Conservation (phyloP, 2,329 filamentous ascomycete species). For the Ambrosiella cleistominuta region DNA sequence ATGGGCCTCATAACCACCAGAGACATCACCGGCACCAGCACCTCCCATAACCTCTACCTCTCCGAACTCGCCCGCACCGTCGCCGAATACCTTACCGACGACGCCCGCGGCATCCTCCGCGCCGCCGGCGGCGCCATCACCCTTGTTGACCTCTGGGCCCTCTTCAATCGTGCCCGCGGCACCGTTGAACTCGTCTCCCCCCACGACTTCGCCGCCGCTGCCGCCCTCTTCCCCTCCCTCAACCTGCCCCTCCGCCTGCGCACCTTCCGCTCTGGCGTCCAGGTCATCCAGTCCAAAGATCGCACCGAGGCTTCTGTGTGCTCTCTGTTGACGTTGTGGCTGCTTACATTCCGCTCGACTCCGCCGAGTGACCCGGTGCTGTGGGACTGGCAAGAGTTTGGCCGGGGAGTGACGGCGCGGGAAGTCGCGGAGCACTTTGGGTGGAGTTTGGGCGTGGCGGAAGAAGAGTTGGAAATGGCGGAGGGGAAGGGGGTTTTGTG, state of each 20-base stretch:
- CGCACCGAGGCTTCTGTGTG: slow-evolving; percentile 80
- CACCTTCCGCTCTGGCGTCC: slow-evolving; percentile 81
- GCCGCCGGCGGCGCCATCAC: slow-evolving; percentile 76
- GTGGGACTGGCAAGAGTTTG: slow-evolving; percentile 66
- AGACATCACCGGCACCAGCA: slow-evolving; percentile 67
- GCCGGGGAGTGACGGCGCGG: slow-evolving; percentile 73
- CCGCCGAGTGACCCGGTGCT: slow-evolving; percentile 44
- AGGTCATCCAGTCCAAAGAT: slow-evolving; percentile 79
- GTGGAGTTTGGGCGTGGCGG: slow-evolving; percentile 92
- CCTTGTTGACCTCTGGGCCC: slow-evolving; percentile 78
- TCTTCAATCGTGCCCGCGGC: slow-evolving; percentile 84
- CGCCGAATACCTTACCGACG: slow-evolving; percentile 78
- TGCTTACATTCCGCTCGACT: slow-evolving; percentile 52
- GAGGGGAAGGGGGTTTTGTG: slow-evolving; percentile 79
- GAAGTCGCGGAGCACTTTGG: slow-evolving; percentile 80
- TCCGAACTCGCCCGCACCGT: slow-evolving; percentile 72
- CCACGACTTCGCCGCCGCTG: slow-evolving; percentile 78
- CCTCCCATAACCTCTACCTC: slow-evolving; percentile 69
- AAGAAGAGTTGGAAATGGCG: slow-evolving; percentile 92
- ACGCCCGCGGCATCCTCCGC: slow-evolving; percentile 57
- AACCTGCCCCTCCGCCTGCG: slow-evolving; percentile 72
- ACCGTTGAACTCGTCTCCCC: slow-evolving; percentile 91
- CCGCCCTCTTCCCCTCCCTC: slow-evolving; percentile 71
- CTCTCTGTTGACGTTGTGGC: slow-evolving; percentile 52
- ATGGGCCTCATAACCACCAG: slow-evolving; percentile 85